Base-by-base conservation (phyloP, 208 protist species). In the Balamuthia mandrillaris region DNA sequence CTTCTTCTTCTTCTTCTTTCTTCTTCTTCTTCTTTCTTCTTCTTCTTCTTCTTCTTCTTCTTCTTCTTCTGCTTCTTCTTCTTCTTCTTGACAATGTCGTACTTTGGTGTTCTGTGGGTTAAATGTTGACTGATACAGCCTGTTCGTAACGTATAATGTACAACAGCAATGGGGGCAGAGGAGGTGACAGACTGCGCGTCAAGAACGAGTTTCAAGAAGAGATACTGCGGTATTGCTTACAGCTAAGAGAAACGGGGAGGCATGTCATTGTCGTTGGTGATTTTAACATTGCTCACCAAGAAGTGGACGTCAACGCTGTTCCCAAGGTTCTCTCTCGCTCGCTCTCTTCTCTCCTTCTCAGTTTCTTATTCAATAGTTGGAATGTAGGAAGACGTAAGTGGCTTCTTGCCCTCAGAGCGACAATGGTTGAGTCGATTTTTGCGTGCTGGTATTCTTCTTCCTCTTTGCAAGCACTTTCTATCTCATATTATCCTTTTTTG, bases 201-300 rank as follows among this genome's bases (percentile, higher is more conserved):
- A 68, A 68, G 60, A 41, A 37, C 24, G 21, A 21, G 10, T 68
- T 68, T 37, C 60, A 68, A 37, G 24, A 68, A 3, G 60, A 68
- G 33, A 37, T 68, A 37, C 3, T 3, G 18, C 35, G 44, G 60
- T 68, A 68, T 37, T 68, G 60, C 33, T 29, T 37, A 14, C 33
- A 68, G 24, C 60, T 68, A 37, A 68, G 60, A 4, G 44, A 68
- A n/a, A 29, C 35, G 24, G 21, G 21, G 7, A 7, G 60, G 60
- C 60, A 68, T n/a, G 60, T 68, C 33, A 68, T 68, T 37, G 60
- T 68, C 60, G 60, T 68, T 14, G 60, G 60, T 3, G 60, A 68
- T 37, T 3, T 39, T 3, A 68, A 68, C 27, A 68, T 68, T 10
- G 60, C 60, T 45, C 60, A 68, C 27, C 35, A 14, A 6, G 24